Evolutionary conservation across 202 grass and related monocot genomes (phyloP), one percentile per base, ranked within the genome.

Genomic region (Dendrocalamus latiflorus): DNA sequence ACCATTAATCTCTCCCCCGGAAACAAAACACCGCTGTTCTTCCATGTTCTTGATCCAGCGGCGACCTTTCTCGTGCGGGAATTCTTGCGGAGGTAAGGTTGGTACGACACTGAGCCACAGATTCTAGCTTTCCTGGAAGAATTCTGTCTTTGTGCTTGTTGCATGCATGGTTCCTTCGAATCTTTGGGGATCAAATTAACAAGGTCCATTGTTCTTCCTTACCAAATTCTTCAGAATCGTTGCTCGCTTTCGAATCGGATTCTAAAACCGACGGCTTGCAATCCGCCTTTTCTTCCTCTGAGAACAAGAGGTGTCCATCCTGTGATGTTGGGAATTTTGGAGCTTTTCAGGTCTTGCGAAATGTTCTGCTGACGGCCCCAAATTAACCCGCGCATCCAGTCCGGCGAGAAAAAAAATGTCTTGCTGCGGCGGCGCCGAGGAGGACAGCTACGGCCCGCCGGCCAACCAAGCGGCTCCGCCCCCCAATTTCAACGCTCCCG

Each of bases 311-410:
- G 54, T 34, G 39, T 77, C 18, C 57, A 50, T 49, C 7, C 25
- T 41, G 6, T 68, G 28, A 16, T 57, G 17, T 22, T 17, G 10
- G 50, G n/a, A 2, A 34, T 25, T 51, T 13, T 3, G 13, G n/a
- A 82, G 7, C 0, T 17, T 37, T 68, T 8, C 62, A 90, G 79
- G 84, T 90, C 84, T 20, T n/a, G n/a, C n/a, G n/a, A n/a, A n/a
- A n/a, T n/a, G n/a, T n/a, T n/a, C n/a, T n/a, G n/a, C n/a, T n/a
- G n/a, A n/a, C n/a, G n/a, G n/a, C n/a, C n/a, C n/a, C n/a, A n/a
- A n/a, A n/a, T n/a, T n/a, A n/a, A n/a, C n/a, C n/a, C n/a, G n/a
- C n/a, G n/a, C n/a, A n/a, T n/a, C n/a, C n/a, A n/a, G n/a, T n/a
- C n/a, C n/a, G n/a, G n/a, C n/a, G n/a, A n/a, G n/a, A n/a, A n/a